Evolutionary conservation across 306 rosid genomes (phyloP), one percentile per base, ranked within the genome.

Genomic region (Castanea mollissima): DNA sequence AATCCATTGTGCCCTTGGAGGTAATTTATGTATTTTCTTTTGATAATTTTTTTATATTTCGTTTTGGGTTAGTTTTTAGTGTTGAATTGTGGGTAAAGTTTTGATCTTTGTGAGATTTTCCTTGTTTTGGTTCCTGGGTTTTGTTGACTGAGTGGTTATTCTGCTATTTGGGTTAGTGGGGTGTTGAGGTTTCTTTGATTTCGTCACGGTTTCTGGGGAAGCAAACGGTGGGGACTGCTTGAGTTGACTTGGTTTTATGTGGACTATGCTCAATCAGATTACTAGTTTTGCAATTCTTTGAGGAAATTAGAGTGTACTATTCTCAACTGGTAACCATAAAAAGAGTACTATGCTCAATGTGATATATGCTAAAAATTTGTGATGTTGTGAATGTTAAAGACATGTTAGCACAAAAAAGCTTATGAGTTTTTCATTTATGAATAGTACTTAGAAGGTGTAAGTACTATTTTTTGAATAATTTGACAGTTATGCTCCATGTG

Each of bases 1-100:
- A 13, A 62, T 94, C 78, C 83, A 74, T 67, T 94, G 94, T 78
- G 29, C 96, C 59, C 85, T 92, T 3, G 86, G 86, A 88, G 98
- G 98, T 93, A 77, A 65, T 21, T 7, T 23, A 79, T 2, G 13
- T 57, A 64, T 52, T 72, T 5, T 7, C 23, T 71, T 18, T 55
- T 55, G 11, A 21, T 7, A 41, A 38, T 11, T 55, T 51, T 13
- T 13, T 77, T 54, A 19, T 10, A 11, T 32, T 44, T 80, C 4
- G 54, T 69, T 58, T 55, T 27, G 5, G 5, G 15, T 31, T 35
- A 27, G 16, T 13, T 49, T 49, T 49, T 49, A 49, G 68, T 20
- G 56, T 38, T 35, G 54, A 62, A n/a, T 63, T 14, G 25, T 59
- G 23, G 19, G n/a, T 71, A 60, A 76, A 75, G 60, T 69, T 60